These are phyloP conservation scores for Rhynchospora tenuis DNA, from an alignment of 176 grass and related monocot genomes.

Conservation along the genomic window DNA sequence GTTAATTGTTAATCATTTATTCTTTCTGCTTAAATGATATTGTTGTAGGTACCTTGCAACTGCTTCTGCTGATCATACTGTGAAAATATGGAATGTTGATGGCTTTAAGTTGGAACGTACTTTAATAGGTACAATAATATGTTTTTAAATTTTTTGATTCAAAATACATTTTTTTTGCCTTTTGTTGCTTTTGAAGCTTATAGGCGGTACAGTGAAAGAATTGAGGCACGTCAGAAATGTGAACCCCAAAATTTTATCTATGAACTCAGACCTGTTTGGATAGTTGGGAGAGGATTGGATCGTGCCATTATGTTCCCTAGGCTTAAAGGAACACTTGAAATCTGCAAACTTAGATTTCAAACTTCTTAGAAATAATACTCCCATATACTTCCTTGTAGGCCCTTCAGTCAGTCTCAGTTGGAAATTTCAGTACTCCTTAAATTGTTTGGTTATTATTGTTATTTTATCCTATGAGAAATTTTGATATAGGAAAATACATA, in stretches of 20 bases:
- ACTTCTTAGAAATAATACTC: background rate
- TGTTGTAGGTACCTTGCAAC: constrained; percentile 86
- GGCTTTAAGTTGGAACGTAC: constrained; percentile 91
- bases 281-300: background rate
- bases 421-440: background rate
- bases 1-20: background rate
- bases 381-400: background rate
- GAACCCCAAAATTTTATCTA: background rate
- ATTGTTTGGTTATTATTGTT: background rate
- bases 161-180: background rate
- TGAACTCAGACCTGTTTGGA: background rate
- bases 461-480: background rate
- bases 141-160: background rate
- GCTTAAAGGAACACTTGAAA: background rate
- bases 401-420: background rate
- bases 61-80: constrained; percentile 78
- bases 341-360: background rate
- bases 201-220: background rate
- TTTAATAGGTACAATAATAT: constrained; percentile 48
- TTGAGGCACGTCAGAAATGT: background rate
- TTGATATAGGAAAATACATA: background rate
- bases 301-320: background rate
- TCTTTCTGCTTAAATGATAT: too few species aligned
- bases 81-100: constrained; percentile 97
- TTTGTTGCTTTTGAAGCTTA: background rate